A percentile compares a stretch with the other conserved stretches of the same genome.
phyloP scores from a whole-genome alignment of 148 eudicot species.

The Cornus kousa region DNA sequence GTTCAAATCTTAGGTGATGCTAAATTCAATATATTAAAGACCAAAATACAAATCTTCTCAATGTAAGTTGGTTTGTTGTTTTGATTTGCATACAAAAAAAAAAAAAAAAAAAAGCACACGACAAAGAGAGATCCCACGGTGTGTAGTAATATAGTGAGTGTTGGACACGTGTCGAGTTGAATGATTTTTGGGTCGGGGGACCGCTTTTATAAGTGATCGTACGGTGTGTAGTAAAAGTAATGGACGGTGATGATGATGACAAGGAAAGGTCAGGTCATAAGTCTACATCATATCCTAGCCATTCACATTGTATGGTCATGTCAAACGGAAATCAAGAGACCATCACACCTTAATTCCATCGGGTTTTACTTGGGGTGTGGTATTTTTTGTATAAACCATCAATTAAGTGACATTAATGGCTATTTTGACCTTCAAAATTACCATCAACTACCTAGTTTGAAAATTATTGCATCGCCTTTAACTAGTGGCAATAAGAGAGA shows the following conservation, averaged over 20 bases:
- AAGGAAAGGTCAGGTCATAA: conserved; percentile 21
- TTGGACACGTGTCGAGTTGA: conserved; percentile 12
- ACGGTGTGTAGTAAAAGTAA: conserved; percentile 8
- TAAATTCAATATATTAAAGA: too few relatives aligned
- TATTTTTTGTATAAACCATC: too few relatives aligned
- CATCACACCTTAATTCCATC: too few relatives aligned
- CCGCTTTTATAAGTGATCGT: conserved; percentile 2
- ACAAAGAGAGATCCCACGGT: too few relatives aligned
- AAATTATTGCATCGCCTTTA: too few relatives aligned
- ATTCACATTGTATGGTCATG: conserved; percentile 17
- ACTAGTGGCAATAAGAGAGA: too few relatives aligned
- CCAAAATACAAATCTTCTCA: too few relatives aligned
- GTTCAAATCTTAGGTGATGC: too few relatives aligned
- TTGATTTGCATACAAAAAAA: too few relatives aligned
- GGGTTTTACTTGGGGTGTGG: too few relatives aligned
- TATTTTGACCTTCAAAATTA: background rate
- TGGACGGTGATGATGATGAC: conserved; percentile 10
- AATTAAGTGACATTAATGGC: background rate
- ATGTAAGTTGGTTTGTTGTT: too few relatives aligned
- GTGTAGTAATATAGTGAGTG: background rate
- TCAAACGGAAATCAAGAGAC: background rate
- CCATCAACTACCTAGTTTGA: background rate
- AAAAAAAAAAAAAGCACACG: too few relatives aligned
- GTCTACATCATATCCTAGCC: conserved; percentile 15
- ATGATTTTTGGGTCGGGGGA: background rate